These are phyloP conservation scores for Thamnidium elegans DNA, from an alignment of 192 early-diverging fungal genomes.

Conservation along the genomic window DNA sequence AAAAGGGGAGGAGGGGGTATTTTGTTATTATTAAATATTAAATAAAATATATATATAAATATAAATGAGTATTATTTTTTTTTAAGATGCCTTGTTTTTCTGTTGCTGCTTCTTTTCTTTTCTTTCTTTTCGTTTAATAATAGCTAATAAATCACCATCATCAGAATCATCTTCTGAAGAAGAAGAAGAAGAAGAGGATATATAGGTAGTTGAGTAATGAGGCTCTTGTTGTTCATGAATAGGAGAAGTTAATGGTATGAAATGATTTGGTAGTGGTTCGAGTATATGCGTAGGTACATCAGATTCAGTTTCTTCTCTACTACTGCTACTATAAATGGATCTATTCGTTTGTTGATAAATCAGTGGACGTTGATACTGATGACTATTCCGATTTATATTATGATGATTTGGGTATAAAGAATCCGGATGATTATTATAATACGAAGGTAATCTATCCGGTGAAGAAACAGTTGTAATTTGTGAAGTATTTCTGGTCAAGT, in stretches of 20 bases:
- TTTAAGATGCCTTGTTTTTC: not conserved
- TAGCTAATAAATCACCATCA: conserved; percentile 6
- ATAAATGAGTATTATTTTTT: not conserved
- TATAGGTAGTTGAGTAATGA: not conserved
- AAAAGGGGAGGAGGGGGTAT: not conserved
- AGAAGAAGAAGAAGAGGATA: not conserved
- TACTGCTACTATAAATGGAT: not conserved
- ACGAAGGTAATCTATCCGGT: conserved; percentile 2
- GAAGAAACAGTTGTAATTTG: conserved; percentile 17
- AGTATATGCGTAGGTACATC: conserved; percentile 9
- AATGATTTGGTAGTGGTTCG: not conserved
- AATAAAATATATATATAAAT: not conserved
- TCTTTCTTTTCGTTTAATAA: conserved; percentile 7
- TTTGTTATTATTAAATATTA: not conserved
- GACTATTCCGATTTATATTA: not conserved
- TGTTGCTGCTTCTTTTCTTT: not conserved
- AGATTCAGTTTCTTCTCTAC: not conserved
- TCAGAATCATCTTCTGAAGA: not conserved
- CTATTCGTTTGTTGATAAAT: not conserved
- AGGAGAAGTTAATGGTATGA: too few species aligned
- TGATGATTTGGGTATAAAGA: not conserved
- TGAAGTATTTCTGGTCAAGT: conserved; percentile 28
- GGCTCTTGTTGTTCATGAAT: too few species aligned
- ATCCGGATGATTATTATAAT: not conserved
- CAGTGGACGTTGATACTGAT: not conserved